Evolutionary conservation across 176 grass and related monocot species (phyloP), one percentile per base, ranked within the genome.

Genomic region (Elymus sibiricus): DNA sequence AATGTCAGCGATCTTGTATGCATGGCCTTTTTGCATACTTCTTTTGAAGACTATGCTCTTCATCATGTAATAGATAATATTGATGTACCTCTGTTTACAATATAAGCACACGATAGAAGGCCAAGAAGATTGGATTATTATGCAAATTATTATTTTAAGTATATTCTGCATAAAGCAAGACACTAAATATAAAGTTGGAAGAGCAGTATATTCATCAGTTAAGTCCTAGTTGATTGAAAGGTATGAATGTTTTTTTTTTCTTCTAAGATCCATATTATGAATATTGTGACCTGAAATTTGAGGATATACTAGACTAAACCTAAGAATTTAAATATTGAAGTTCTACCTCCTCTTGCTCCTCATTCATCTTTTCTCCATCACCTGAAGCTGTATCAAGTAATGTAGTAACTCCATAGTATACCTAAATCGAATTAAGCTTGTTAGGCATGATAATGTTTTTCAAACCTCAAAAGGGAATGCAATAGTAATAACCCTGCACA

Each of bases 341-440:
- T 25, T 68, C n/a, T 89, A 90, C 97, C 92, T 99, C 92, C 76
- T 98, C 93, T 89, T 99, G 90, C 81, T 99, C 97, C 84, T 96
- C 92, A 6, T 94, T 95, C 64, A 92, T 91, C 86, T 99, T 93
- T 92, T 89, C 84, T 85, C 79, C 88, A 71, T 96, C 90, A 58
- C 85, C 84, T 85, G 97, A 99, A 85, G 93, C 86, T 72, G 97
- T 94, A 89, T 99, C 97, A 76, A 96, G 84, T 58, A 99, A 88
- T 86, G 97, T 96, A 85, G 90, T 96, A 49, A 99, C 88, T 55
- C 97, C 97, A 93, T 96, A 99, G 88, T 96, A 99, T 70, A 96
- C 86, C 97, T 99, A 83, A 46, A 85, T 79, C 17, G 79, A 51
- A 81, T 77, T 37, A 78, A 89, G 34, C 51, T 64, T 31, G 19